A percentile compares a stretch with the other conserved stretches of the same genome.
Evolutionary conservation across 768 basidiomycete genomes (phyloP).

Genomic region (Xanthoconium stramineum): DNA sequence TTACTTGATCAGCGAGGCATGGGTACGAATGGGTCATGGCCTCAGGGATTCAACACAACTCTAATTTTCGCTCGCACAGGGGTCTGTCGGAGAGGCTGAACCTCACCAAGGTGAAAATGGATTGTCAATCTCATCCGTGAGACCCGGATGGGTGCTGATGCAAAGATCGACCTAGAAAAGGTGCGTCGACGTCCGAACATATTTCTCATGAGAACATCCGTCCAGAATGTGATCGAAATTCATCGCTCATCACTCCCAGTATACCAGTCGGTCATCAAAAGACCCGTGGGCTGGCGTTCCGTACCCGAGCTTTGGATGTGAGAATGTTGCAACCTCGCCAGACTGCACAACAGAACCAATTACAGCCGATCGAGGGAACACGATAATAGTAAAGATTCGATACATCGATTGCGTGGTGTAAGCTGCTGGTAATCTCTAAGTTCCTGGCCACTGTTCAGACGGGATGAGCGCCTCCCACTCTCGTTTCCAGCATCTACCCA

Average conservation of each 20-base stretch:
- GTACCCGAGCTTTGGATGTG: conserved; percentile 85
- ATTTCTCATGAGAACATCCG: conserved; percentile 8
- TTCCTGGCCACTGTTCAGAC: background rate
- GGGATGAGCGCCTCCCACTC: no score
- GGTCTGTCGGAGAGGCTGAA: conserved; percentile 93
- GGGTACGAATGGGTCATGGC: conserved; percentile 45
- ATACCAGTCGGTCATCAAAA: conserved; percentile 93
- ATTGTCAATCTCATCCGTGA: conserved; percentile 99
- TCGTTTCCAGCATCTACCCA: conserved; percentile 38
- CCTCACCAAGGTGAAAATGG: conserved; percentile 96
- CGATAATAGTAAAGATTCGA: conserved; percentile 12
- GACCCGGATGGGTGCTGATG: conserved; percentile 95
- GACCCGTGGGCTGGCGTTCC: conserved; percentile 85
- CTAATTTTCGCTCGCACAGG: conserved; percentile 36
- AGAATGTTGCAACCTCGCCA: conserved; percentile 52
- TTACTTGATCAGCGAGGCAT: conserved; percentile 94
- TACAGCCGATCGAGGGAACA: conserved; percentile 30
- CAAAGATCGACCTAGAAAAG: conserved; percentile 97
- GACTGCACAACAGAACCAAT: conserved; percentile 27
- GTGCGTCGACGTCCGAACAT: conserved; percentile 35
- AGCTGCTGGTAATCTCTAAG: background rate
- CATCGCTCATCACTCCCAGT: conserved; percentile 85
- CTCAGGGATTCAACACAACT: background rate
- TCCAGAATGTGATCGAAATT: conserved; percentile 94
- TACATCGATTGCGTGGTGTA: conserved; percentile 6